A percentile compares a stretch with the other conserved stretches of the same genome.
Evolutionary conservation across 2,329 filamentous ascomycete genomes (phyloP).

Genomic region (Metarhizium humberi): DNA sequence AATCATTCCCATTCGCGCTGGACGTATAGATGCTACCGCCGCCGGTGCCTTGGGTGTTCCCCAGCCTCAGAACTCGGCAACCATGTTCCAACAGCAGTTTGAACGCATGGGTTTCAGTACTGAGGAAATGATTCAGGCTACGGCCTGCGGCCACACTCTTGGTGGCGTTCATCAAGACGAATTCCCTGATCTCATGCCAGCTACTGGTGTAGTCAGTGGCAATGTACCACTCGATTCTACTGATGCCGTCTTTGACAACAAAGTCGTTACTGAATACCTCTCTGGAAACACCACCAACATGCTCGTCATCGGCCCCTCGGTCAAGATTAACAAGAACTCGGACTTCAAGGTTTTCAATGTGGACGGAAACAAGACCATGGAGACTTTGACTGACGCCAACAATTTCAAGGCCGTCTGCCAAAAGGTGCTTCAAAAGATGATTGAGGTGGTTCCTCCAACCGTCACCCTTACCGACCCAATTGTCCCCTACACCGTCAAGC

Average conservation of each 20-base stretch:
- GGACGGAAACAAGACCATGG: constrained; percentile 47
- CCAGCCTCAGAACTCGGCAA: constrained; percentile 44
- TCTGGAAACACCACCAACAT: constrained; percentile 43
- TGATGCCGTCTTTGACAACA: constrained; percentile 43
- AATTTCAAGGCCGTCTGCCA: constrained; percentile 39
- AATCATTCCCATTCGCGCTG: constrained; percentile 39
- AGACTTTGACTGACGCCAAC: constrained; percentile 31
- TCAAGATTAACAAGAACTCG: constrained; percentile 34
- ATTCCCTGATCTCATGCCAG: constrained; percentile 42
- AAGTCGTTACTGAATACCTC: constrained; percentile 47
- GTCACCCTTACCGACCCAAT: constrained; percentile 43
- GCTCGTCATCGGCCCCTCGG: constrained; percentile 42
- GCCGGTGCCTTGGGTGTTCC: constrained; percentile 42
- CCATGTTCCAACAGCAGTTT: constrained; percentile 46
- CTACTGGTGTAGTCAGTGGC: constrained; percentile 32
- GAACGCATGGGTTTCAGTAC: constrained; percentile 45
- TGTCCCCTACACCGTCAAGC: constrained; percentile 49
- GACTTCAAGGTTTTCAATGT: constrained; percentile 47
- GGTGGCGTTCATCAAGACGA: constrained; percentile 48
- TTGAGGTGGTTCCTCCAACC: constrained; percentile 46
- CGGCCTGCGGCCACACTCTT: constrained; percentile 52
- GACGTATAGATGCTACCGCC: constrained; percentile 43
- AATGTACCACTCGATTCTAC: constrained; percentile 38
- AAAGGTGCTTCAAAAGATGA: constrained; percentile 48
- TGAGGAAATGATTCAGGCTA: constrained; percentile 50